Percentiles rank a stretch among this genome's conserved stretches.
These are phyloP conservation scores for Termitomyces sp. DNA, from an alignment of 768 basidiomycete genomes.

Conservation along the genomic window DNA sequence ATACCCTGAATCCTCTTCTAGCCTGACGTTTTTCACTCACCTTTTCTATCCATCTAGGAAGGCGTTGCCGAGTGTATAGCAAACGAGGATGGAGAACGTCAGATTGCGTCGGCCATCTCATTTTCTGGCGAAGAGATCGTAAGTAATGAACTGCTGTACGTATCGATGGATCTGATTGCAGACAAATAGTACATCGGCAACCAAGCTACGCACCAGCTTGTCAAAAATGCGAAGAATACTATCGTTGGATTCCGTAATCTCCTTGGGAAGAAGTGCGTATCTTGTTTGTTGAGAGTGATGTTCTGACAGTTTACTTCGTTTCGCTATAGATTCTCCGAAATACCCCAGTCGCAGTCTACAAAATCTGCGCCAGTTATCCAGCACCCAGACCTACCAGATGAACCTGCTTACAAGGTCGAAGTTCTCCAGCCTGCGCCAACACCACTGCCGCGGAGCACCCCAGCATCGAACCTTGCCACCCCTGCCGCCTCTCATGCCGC, in stretches of 20 bases:
- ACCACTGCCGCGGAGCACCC: conserved; percentile 51
- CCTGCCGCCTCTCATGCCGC: conserved; percentile 67
- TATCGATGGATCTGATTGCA: conserved; percentile 1
- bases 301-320: not conserved
- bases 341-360: conserved; percentile 50
- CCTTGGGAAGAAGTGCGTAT: conserved; percentile 81
- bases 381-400: conserved; percentile 67
- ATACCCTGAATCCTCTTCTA: not conserved
- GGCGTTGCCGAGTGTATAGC: conserved; percentile 93
- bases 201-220: conserved; percentile 90
- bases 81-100: conserved; percentile 97
- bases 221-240: conserved; percentile 93
- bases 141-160: conserved; percentile 27
- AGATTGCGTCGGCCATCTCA: conserved; percentile 92
- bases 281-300: not conserved
- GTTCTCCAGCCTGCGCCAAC: conserved; percentile 77
- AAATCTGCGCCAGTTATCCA: conserved; percentile 74
- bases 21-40: not conserved
- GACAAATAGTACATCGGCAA: conserved; percentile 85
- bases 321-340: conserved; percentile 67
- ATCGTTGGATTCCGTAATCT: conserved; percentile 94
- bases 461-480: conserved; percentile 37
- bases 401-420: conserved; percentile 82
- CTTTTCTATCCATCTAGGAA: conserved; percentile 49
- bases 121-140: conserved; percentile 92